These are phyloP conservation scores for Talaromyces sp. DNA, from an alignment of 2,329 filamentous ascomycete species.

Conservation along the genomic window DNA sequence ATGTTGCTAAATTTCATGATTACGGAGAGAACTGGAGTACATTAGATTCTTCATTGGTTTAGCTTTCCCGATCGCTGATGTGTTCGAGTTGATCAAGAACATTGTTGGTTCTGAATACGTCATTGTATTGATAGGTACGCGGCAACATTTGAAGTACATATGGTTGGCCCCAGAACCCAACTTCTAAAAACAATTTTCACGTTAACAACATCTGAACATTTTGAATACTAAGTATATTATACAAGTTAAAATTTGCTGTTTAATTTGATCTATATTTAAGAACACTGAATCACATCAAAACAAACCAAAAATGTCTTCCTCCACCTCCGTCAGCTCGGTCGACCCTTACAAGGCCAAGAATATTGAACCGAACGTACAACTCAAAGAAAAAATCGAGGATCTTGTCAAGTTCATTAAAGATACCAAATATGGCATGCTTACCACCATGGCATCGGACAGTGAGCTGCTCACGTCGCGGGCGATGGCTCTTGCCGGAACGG, in stretches of 20 bases:
- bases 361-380: conserved; percentile 59
- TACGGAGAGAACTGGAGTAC: neutral
- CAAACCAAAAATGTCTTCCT: conserved; percentile 22
- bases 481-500: conserved; percentile 79
- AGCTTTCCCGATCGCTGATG: neutral
- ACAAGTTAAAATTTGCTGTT: neutral
- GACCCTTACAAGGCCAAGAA: conserved; percentile 80
- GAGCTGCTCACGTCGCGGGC: conserved; percentile 72
- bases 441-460: conserved; percentile 63
- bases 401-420: conserved; percentile 65
- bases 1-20: neutral
- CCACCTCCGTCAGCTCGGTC: conserved; percentile 57
- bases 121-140: neutral
- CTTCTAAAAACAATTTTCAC: neutral
- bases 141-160: neutral
- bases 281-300: neutral
- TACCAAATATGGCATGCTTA: conserved; percentile 86
- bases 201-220: neutral
- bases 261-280: neutral
- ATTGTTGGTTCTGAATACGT: neutral
- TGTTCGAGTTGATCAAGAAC: neutral
- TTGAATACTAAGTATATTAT: too few species aligned
- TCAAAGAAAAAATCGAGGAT: conserved; percentile 73
- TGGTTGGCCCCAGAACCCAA: neutral
- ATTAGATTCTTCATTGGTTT: neutral